Evolutionary conservation across 1,139 yeast species (phyloP).

Genomic region (Yamadazyma sp.): DNA sequence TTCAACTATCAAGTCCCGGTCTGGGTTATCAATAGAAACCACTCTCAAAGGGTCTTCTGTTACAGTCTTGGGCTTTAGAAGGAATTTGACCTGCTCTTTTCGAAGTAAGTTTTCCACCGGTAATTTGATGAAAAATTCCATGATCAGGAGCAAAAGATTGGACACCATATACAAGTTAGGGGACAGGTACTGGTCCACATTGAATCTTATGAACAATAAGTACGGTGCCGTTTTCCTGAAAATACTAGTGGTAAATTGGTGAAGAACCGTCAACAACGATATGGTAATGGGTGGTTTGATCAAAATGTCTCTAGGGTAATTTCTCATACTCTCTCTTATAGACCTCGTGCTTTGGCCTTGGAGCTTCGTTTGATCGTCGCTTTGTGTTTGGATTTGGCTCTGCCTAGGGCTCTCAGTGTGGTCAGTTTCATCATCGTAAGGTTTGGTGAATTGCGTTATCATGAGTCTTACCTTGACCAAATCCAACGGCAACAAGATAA

Average conservation of each 20-base stretch:
- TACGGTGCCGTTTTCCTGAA: slow-evolving; percentile 75
- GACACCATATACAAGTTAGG: slow-evolving; percentile 56
- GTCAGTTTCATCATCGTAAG: slow-evolving; percentile 12
- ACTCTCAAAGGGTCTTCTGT: slow-evolving; percentile 33
- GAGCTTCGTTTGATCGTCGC: too few relatives aligned
- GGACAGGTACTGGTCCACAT: slow-evolving; percentile 67
- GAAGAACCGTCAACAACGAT: slow-evolving; percentile 57
- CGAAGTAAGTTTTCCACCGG: slow-evolving; percentile 87
- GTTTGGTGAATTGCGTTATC: slow-evolving; percentile 52
- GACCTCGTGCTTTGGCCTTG: slow-evolving; percentile 28
- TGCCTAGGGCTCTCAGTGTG: not conserved
- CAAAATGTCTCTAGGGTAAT: slow-evolving; percentile 40
- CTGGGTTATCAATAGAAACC: slow-evolving; percentile 40
- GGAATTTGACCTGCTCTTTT: slow-evolving; percentile 75
- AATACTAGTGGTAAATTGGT: slow-evolving; percentile 61
- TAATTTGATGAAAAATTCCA: slow-evolving; percentile 71
- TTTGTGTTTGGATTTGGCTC: slow-evolving; percentile 3
- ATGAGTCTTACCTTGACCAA: slow-evolving; percentile 75
- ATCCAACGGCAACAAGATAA: slow-evolving; percentile 81
- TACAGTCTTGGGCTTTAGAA: slow-evolving; percentile 40
- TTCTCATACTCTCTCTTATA: slow-evolving; percentile 38
- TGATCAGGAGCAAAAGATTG: slow-evolving; percentile 56
- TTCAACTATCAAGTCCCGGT: slow-evolving; percentile 53
- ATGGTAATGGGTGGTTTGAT: slow-evolving; percentile 55
- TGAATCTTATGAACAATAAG: slow-evolving; percentile 61